Evolutionary conservation across 108 stramenopile species (phyloP), one percentile per base, ranked within the genome.

Genomic region (Heterococcus sp.): DNA sequence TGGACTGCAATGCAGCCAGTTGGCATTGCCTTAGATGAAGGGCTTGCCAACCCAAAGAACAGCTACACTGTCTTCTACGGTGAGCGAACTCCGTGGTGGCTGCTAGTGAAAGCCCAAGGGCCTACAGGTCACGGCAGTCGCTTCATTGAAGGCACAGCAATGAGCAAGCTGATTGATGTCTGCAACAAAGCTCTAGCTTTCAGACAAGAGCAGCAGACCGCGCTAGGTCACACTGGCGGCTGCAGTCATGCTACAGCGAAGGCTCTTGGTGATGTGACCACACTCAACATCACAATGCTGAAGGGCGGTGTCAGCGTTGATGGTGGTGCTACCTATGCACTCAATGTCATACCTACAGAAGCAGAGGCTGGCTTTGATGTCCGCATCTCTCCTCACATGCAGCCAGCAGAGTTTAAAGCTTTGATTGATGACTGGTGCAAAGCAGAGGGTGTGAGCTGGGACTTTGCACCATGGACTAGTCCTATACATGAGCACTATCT

Each of bases 1-100:
- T 93, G 92, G 87, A 68, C 38, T n/a, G 33, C 77, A 2, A 21
- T 87, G 21, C 36, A 72, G 3, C 83, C 83, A n/a, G 70, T 87
- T 3, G 87, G 66, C 3, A 30, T 87, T n/a, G 87, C 85, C 36
- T 36, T 87, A 11, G 87, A 87, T 40, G 87, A 87, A 36, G 87
- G 87, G 0, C 73, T 87, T 38, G 87, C 87, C 26, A 84, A 71
- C 38, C 84, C 91, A 14, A 89, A 88, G 29, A 86, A 93, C 37
- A 83, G 88, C 2, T 95, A 88, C 85, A 93, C 93, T 28, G 91
- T 96, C 29, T 98, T 98, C 88, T 98, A 98, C 76, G 95, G 97
- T 8, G 97, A 98, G 75, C 79, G 97, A 2, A 66, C 93, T 74
- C 94, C 92, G 4, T 92, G 90, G 93, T 94, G 93, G 93, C 85